Evolutionary conservation across 2,329 filamentous ascomycete species (phyloP), one percentile per base, ranked within the genome.

Genomic region (Colletotrichum tofieldiae): DNA sequence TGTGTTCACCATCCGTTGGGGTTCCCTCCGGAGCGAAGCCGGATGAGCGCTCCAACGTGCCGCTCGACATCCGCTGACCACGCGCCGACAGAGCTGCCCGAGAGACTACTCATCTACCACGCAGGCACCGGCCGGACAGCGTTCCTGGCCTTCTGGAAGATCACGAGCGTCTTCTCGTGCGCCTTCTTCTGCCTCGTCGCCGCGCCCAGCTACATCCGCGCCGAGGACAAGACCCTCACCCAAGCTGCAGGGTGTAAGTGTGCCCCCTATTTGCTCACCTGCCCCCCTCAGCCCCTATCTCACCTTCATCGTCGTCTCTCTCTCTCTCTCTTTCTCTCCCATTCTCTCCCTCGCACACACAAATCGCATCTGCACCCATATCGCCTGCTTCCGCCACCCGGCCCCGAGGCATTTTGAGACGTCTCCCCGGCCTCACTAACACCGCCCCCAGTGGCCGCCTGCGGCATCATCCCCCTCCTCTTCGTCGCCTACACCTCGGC

Each of bases 91-190:
- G 87, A 81, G 43, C 87, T 88, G 71, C 89, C 90, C 0, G 86
- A 90, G 74, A 84, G 84, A 18, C 78, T 95, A 37, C 86, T 94
- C 75, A 88, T 97, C 73, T 97, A 94, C 81, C 93, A 95, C 82
- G 91, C 91, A 65, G 93, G 94, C 64, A 92, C 90, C 0, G 87
- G 87, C 11, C 87, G 89, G 70, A 92, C 89, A 39, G 89, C 91
- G 8, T 92, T 93, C 75, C 82, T 96, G 56, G 93, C 92, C 60
- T 89, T 91, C 78, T 81, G 93, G 73, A 94, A 94, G 77, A 83
- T 96, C 67, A 91, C 91, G 1, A 92, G 92, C 3, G 86, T 96
- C 51, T 89, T 94, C 73, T 81, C 93, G 49, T 92, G 92, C 67
- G 87, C 86, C 29, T 90, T 93, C 75, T 93, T 93, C 77, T 87